Base-by-base conservation (phyloP, 164 flowering plant species). In the Berberis vulgaris region DNA sequence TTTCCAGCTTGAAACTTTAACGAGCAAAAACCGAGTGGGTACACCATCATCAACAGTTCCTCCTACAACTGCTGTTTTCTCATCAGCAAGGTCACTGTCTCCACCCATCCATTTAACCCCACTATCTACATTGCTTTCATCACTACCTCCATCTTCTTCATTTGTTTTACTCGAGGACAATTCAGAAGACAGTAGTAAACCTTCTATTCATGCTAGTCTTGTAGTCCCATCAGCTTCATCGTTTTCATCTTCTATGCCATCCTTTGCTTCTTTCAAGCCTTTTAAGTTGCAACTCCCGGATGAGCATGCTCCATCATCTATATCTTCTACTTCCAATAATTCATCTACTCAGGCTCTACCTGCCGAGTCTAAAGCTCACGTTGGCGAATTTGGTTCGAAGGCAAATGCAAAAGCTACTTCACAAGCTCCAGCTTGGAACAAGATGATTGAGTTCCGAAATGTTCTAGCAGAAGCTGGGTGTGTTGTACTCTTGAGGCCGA, bases 11-110 rank as follows among this genome's bases (percentile, higher is more conserved):
- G 69, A 71, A 70, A 47, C 43, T 60, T 59, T 45, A 9, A 43
- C 68, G 57, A 72, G 64, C 64, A 74, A 71, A 64, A 65, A 57
- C 69, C 73, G 72, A 44, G 58, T 78, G 64, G 71, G 59, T 26
- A 26, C 26, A 26, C 26, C 26, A 65, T 75, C 68, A 55, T 65
- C 78, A 6, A 49, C 64, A 44, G 49, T 13, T 58, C 13, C 62
- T 41, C 45, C 82, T n/a, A n/a, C 76, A 57, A 43, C 59, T 57
- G 61, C 75, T 46, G 7, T 62, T 49, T 56, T 38, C 5, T 39
- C 55, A 12, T 55, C 65, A 43, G 26, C 26, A 26, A 26, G 57
- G 12, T 26, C 60, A 7, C 5, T 40, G 1, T 49, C 64, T 4
- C 62, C 67, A 45, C 47, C 72, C 54, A 13, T 66, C 62, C 12